These are phyloP conservation scores for Blastobotrys buckinghamii DNA, from an alignment of 1,139 yeast genomes.

Conservation along the genomic window DNA sequence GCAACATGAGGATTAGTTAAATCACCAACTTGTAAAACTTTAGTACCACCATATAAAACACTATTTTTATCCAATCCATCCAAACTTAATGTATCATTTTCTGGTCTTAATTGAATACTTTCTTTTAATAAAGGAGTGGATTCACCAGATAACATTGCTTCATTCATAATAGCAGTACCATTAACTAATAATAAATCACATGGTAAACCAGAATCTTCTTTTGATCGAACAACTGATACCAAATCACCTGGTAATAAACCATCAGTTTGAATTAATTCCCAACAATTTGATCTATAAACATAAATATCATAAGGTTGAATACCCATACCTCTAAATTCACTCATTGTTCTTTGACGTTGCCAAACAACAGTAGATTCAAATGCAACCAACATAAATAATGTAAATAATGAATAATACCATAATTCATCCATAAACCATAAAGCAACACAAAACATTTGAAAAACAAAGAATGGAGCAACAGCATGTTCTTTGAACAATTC, in stretches of 20 bases:
- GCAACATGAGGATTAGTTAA: slow-evolving; percentile 48
- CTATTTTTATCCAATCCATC: slow-evolving; percentile 89
- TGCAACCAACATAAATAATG: slow-evolving; percentile 84
- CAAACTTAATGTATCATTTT: slow-evolving; percentile 56
- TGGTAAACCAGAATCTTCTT: slow-evolving; percentile 91
- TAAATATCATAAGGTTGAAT: slow-evolving; percentile 80
- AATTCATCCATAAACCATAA: slow-evolving; percentile 95
- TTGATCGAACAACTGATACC: slow-evolving; percentile 81
- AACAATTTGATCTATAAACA: slow-evolving; percentile 62
- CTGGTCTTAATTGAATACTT: slow-evolving; percentile 78
- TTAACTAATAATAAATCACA: slow-evolving; percentile 84
- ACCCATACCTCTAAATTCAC: slow-evolving; percentile 96
- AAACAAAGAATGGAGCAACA: slow-evolving; percentile 95
- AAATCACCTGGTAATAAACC: slow-evolving; percentile 88
- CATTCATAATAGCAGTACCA: slow-evolving; percentile 91
- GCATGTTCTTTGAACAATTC: slow-evolving; percentile 97
- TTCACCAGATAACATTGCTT: slow-evolving; percentile 98
- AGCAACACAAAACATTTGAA: slow-evolving; percentile 93
- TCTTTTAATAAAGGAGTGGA: slow-evolving; percentile 95
- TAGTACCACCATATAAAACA: slow-evolving; percentile 91
- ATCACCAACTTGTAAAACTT: slow-evolving; percentile 83
- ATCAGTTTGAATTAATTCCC: slow-evolving; percentile 68
- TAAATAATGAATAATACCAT: slow-evolving; percentile 92
- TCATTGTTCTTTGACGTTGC: slow-evolving; percentile 91
- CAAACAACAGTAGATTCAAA: slow-evolving; percentile 90